Conservation (phyloP, 1,139 yeast species). For the Yamadazyma triangularis region DNA sequence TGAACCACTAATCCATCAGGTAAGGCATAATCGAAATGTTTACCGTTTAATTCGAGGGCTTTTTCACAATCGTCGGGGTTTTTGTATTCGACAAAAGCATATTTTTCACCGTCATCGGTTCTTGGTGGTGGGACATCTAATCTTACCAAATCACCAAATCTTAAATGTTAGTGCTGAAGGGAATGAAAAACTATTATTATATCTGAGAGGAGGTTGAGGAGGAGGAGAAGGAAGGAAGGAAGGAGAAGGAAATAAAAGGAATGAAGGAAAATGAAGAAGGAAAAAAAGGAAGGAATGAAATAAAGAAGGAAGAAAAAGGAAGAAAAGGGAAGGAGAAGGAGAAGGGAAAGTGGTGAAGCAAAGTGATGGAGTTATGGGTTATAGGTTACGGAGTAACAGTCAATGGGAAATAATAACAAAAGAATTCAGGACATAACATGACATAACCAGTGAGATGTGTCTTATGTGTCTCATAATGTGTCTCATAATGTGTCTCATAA, state of each 20-base stretch:
- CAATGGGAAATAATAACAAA: too few species aligned
- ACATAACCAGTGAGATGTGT: too few species aligned
- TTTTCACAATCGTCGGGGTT: conserved; percentile 57
- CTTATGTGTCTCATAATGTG: too few species aligned
- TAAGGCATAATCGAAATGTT: conserved; percentile 35
- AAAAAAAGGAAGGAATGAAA: conserved; percentile 4
- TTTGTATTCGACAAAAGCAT: conserved; percentile 70
- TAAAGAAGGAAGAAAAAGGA: conserved; percentile 5
- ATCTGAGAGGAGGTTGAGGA: too few species aligned
- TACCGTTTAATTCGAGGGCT: conserved; percentile 52
- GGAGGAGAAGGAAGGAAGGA: conserved; percentile 4
- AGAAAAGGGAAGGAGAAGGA: too few species aligned
- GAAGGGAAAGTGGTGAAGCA: too few species aligned
- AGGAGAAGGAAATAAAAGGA: conserved; percentile 4
- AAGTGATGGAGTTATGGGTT: too few species aligned
- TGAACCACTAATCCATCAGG: conserved; percentile 48
- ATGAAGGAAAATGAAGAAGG: conserved; percentile 4
- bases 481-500: too few species aligned
- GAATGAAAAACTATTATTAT: conserved; percentile 4
- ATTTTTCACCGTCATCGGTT: conserved; percentile 58
- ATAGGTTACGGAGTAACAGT: too few species aligned
- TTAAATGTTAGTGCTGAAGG: conserved; percentile 17
- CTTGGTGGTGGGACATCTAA: conserved; percentile 71
- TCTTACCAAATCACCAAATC: conserved; percentile 61
- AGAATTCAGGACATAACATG: too few species aligned